phyloP scores from a whole-genome alignment of 2,329 filamentous ascomycete genomes.

The Cladosporium sp. region DNA sequence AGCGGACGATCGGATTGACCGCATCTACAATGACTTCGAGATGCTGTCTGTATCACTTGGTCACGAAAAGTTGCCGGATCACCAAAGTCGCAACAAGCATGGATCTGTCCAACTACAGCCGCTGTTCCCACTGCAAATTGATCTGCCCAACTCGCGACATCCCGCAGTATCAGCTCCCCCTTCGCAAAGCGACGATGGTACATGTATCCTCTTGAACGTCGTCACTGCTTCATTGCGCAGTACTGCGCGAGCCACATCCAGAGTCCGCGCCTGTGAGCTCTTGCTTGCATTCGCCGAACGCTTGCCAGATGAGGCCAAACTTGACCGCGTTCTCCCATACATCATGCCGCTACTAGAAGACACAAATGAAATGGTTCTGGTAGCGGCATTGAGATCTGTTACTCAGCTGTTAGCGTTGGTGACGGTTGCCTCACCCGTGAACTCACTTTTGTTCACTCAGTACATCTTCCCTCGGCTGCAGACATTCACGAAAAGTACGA shows the following conservation, averaged over 20 bases:
- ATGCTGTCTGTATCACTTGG: slow-evolving; percentile 95
- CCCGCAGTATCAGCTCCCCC: slow-evolving; percentile 62
- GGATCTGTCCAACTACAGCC: slow-evolving; percentile 51
- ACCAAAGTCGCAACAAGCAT: slow-evolving; percentile 38
- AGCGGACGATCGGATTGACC: slow-evolving; percentile 89
- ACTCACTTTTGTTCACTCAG: slow-evolving; percentile 67
- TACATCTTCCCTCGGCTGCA: slow-evolving; percentile 63
- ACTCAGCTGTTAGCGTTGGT: slow-evolving; percentile 88
- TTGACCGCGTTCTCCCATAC: slow-evolving; percentile 91
- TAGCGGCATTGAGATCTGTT: slow-evolving; percentile 81
- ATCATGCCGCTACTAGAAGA: slow-evolving; percentile 81
- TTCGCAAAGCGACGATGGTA: slow-evolving; percentile 76
- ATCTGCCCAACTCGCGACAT: slow-evolving; percentile 82
- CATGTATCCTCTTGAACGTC: slow-evolving; percentile 85
- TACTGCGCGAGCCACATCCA: slow-evolving; percentile 83
- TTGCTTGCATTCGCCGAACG: slow-evolving; percentile 88
- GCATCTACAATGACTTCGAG: slow-evolving; percentile 92
- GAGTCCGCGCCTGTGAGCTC: slow-evolving; percentile 85
- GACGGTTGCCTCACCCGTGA: slow-evolving; percentile 76
- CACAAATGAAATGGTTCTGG: slow-evolving; percentile 77
- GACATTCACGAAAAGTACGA: slow-evolving; percentile 55
- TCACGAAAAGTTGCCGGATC: slow-evolving; percentile 53
- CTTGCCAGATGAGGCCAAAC: slow-evolving; percentile 90
- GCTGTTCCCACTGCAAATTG: slow-evolving; percentile 78
- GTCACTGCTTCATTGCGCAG: slow-evolving; percentile 87